Conservation (phyloP, 345 rosid genomes). For the Geranium rotundifolium region DNA sequence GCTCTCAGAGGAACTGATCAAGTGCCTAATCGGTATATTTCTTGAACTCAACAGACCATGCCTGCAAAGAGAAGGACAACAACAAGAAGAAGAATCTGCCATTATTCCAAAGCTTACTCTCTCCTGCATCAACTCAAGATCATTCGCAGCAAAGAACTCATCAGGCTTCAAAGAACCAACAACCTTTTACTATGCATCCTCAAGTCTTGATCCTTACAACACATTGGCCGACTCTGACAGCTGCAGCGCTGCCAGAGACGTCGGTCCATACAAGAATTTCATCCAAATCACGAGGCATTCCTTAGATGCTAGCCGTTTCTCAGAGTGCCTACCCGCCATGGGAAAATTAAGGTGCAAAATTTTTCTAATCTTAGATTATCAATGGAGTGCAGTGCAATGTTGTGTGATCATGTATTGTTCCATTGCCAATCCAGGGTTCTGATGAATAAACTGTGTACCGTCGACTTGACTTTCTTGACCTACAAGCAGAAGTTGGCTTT, state of each 20-base stretch:
- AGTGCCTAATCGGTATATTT: constrained; percentile 55
- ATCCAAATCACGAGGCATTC: constrained; percentile 54
- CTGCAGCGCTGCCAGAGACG: constrained; percentile 29
- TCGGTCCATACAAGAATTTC: constrained; percentile 75
- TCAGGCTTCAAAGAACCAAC: constrained; percentile 23
- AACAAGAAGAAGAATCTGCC: constrained; percentile 1
- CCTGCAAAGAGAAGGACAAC: constrained; percentile 27
- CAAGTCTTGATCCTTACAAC: constrained; percentile 57
- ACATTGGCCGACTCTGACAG: constrained; percentile 46
- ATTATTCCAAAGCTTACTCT: constrained; percentile 43
- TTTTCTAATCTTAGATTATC: no score
- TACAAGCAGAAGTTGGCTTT: constrained; percentile 92
- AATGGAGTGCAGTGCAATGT: no score
- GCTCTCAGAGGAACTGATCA: constrained; percentile 64
- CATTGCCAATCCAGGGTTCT: constrained; percentile 37
- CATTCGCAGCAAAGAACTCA: constrained; percentile 20
- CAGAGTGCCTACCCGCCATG: constrained; percentile 27
- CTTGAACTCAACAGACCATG: constrained; percentile 47
- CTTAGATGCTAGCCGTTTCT: constrained; percentile 32
- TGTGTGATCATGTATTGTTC: no score
- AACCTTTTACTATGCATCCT: constrained; percentile 24
- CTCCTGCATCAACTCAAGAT: constrained; percentile 38
- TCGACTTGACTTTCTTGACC: constrained; percentile 59
- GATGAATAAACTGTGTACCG: constrained; percentile 47
- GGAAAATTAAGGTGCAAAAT: constrained; percentile 65